Percentiles rank a stretch among this genome's conserved stretches.
These are phyloP conservation scores for Phanerochaete carnosa DNA, from an alignment of 768 basidiomycete species.

Conservation along the genomic window DNA sequence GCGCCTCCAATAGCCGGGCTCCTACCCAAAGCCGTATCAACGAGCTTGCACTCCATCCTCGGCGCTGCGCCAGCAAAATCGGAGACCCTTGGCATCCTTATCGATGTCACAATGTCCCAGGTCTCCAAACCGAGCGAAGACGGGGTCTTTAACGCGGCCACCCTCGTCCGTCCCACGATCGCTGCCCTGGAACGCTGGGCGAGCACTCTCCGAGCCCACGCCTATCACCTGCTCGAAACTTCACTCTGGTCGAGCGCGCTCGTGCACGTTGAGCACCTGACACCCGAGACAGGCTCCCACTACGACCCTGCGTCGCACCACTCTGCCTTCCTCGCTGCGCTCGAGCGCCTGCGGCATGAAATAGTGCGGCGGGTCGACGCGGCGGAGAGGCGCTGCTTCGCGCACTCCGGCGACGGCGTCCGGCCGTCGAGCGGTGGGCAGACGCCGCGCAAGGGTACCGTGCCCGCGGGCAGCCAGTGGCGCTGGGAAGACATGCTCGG, in stretches of 20 bases:
- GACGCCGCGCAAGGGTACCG: constrained; percentile 6
- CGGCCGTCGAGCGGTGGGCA: neutral
- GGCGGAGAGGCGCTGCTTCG: constrained; percentile 49
- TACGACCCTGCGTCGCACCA: constrained; percentile 15
- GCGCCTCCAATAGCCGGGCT: constrained; percentile 1
- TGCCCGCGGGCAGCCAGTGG: constrained; percentile 30
- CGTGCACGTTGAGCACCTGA: constrained; percentile 38
- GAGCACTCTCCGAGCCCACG: constrained; percentile 28
- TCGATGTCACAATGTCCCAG: neutral
- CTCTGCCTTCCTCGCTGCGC: constrained; percentile 18
- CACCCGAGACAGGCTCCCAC: constrained; percentile 16
- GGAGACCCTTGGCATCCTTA: constrained; percentile 7
- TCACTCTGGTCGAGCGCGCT: constrained; percentile 53
- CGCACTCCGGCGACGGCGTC: constrained; percentile 14
- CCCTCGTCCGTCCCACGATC: constrained; percentile 21
- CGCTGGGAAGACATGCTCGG: constrained; percentile 46
- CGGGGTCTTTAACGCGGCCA: neutral
- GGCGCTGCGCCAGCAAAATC: constrained; percentile 9
- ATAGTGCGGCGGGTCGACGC: constrained; percentile 46
- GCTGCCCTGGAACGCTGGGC: constrained; percentile 24
- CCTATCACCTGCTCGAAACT: constrained; percentile 42
- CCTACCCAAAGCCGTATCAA: neutral
- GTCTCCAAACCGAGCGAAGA: neutral
- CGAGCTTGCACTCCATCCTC: neutral
- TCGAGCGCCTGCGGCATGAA: constrained; percentile 34